These are phyloP conservation scores for Flueggea neowawraea DNA, from an alignment of 441 rosid species.

Conservation along the genomic window DNA sequence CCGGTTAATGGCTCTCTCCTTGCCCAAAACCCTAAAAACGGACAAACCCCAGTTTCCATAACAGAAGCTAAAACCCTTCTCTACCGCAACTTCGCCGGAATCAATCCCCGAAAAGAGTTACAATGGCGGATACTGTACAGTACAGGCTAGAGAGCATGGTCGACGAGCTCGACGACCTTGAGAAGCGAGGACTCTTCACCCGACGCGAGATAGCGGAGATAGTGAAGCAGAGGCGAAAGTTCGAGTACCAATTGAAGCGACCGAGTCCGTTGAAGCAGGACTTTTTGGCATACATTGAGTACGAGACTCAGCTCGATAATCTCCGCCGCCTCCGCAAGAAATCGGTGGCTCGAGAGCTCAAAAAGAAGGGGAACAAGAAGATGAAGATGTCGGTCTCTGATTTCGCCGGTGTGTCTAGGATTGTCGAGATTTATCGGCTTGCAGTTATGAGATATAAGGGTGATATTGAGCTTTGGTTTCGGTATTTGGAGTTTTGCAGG, in stretches of 20 bases:
- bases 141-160: slow-evolving; percentile 97
- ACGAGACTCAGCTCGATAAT: slow-evolving; percentile 51
- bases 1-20: too few relatives aligned
- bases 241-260: slow-evolving; percentile 85
- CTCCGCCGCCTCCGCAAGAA: slow-evolving; percentile 48
- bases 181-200: slow-evolving; percentile 64
- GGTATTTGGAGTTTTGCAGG: slow-evolving; percentile 77
- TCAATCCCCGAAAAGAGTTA: too few relatives aligned
- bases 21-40: too few relatives aligned
- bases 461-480: slow-evolving; percentile 82
- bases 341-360: slow-evolving; percentile 27
- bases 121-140: slow-evolving; percentile 97
- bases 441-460: slow-evolving; percentile 82
- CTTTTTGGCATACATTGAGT: slow-evolving; percentile 72
- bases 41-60: too few relatives aligned
- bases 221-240: slow-evolving; percentile 83
- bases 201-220: slow-evolving; percentile 72
- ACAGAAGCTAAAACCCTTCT: too few relatives aligned
- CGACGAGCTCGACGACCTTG: slow-evolving; percentile 85
- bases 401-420: slow-evolving; percentile 58
- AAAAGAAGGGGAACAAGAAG: slow-evolving; percentile 30
- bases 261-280: slow-evolving; percentile 89
- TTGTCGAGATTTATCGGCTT: slow-evolving; percentile 60
- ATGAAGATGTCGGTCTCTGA: slow-evolving; percentile 62
- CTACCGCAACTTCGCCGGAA: too few relatives aligned